A percentile compares a stretch with the other conserved stretches of the same genome.
These are phyloP conservation scores for Candida insectalens DNA, from an alignment of 805 yeast genomes.

Conservation along the genomic window DNA sequence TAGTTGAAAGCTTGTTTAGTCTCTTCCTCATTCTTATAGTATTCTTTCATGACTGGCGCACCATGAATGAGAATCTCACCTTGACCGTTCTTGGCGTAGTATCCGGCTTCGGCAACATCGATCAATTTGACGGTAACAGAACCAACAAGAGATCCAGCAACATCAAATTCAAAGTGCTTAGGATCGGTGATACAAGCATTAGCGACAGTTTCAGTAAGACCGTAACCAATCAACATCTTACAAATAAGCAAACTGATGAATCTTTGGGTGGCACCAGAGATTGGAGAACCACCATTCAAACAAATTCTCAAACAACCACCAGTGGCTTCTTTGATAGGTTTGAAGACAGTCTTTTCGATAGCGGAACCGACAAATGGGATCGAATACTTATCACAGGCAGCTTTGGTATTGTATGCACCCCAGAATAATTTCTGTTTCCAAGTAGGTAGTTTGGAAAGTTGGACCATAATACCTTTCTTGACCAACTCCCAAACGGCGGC, in stretches of 20 bases:
- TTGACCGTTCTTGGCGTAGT: constrained; percentile 80
- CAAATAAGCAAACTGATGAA: constrained; percentile 69
- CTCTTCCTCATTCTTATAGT: constrained; percentile 76
- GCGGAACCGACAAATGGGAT: constrained; percentile 71
- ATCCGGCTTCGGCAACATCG: constrained; percentile 87
- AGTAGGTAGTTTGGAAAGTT: constrained; percentile 57
- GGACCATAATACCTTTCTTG: constrained; percentile 80
- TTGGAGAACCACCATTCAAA: constrained; percentile 90
- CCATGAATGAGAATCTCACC: constrained; percentile 89
- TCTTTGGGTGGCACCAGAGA: constrained; percentile 70
- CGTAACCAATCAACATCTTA: constrained; percentile 91
- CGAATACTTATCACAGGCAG: constrained; percentile 48
- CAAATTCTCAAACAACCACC: constrained; percentile 75
- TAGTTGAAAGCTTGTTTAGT: constrained; percentile 61
- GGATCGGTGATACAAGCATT: constrained; percentile 68
- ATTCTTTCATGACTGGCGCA: constrained; percentile 60
- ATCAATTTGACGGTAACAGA: constrained; percentile 80
- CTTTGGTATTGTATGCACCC: constrained; percentile 74
- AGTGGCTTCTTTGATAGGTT: constrained; percentile 84
- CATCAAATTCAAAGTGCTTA: constrained; percentile 55
- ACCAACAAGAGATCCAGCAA: constrained; percentile 77
- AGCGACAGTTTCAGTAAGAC: constrained; percentile 94
- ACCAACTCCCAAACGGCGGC: constrained; percentile 98
- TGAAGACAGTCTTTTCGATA: constrained; percentile 69
- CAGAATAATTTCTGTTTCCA: constrained; percentile 76